Base-by-base conservation (phyloP, 2,329 filamentous ascomycete genomes). In the Tolypocladium album region DNA sequence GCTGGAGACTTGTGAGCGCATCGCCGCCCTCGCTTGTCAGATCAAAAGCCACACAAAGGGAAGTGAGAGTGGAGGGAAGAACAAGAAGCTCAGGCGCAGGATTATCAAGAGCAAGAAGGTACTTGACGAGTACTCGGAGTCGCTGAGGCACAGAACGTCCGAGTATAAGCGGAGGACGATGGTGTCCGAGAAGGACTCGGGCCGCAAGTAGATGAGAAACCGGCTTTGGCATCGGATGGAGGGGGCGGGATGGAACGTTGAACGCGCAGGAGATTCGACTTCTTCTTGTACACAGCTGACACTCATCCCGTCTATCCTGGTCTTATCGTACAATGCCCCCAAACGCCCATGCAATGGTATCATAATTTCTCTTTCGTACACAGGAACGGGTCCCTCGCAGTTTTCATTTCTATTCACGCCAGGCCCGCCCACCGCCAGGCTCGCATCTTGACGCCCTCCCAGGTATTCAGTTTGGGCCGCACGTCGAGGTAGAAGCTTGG, bases 371-470 rank as follows among this genome's bases (percentile, higher is more conserved):
- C 34, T 8, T n/a, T 58, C 57, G 27, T 38, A 47, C 42, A 47
- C 24, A 8, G 39, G 3, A 34, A 11, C 17, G 8, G 12, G 31
- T 7, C 56, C 15, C 27, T 42, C 22, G 13, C 53, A 39, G 15
- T 12, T 4, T 20, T 24, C 24, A 34, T 13, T 15, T 52, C 17
- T 13, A 4, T 20, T 69, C 67, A 86, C 13, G 74, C 75, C 59
- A 86, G 57, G 2, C 82, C 84, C 0, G 79, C 64, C 42, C 76
- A 77, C 40, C 77, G 78, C 69, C 79, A 71, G 0, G 77, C 78
- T 42, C 86, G 78, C 86, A 88, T 89, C 76, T 84, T 87, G 66
- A 85, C 77, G 0, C 86, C 86, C 72, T 88, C 86, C 79, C 82
- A 85, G 1, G 79, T 82, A 68, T 88, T 88, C 64, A 89, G 69